Evolutionary conservation across 108 stramenopile genomes (phyloP), one percentile per base, ranked within the genome.

Genomic region (Cyclotella distinguenda): DNA sequence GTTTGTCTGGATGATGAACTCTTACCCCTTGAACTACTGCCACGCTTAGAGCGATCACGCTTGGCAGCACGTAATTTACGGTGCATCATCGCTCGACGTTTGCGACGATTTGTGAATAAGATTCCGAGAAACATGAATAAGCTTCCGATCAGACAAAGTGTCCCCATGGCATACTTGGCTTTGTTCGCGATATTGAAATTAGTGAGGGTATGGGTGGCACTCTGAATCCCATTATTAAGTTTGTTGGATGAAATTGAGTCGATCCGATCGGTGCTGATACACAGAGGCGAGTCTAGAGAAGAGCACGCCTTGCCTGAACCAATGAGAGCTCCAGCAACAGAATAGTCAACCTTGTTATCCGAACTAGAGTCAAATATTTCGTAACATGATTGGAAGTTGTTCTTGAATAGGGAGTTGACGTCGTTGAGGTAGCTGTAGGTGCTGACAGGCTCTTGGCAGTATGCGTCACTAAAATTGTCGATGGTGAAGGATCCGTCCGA

Each of bases 41-140:
- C 55, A 9, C 72, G 60, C 66, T 47, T 72, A 13, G 76, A 60
- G 8, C 71, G 55, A 15, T 85, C 71, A 38, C 61, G 26, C 19
- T 62, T 62, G 23, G 61, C 43, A 6, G 89, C 88, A 28, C 91
- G 68, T 56, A 88, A 82, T 69, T 88, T 89, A 39, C 92, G 80
- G 60, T 89, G 85, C 89, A 93, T 90, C 73, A 90, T 84, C 34
- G 92, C 92, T 44, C 88, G 74, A n/a, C 92, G 72, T 70, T 86
- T 66, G 63, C 88, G 73, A 54, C 92, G 74, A 68, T 93, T 93
- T 19, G 89, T 93, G 50, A 93, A 90, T 23, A 93, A 66, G 33
- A 93, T 93, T 30, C 92, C 92, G 16, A 89, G 83, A 68, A 93
- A 93, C 89, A 93, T 90, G 68, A 93, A 85, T 27, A 93, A 60